Conservation (phyloP, 1,284 basidiomycete genomes). For the Mycena citricolor region DNA sequence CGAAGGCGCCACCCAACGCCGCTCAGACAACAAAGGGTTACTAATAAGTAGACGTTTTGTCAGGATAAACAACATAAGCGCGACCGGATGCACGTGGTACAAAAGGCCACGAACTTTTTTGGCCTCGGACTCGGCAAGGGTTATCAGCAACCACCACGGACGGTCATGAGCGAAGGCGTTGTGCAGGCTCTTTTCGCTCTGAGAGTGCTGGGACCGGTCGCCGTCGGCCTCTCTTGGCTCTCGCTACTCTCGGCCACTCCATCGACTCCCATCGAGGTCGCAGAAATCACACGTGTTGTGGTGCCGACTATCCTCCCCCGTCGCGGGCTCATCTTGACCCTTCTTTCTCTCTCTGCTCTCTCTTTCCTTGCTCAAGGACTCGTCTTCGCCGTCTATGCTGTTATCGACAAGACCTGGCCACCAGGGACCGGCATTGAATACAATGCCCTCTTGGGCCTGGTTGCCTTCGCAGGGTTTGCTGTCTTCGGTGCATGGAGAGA, state of each 20-base stretch:
- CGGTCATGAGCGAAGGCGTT: constrained; percentile 3
- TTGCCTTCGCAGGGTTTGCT: constrained; percentile 67
- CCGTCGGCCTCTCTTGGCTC: constrained; percentile 59
- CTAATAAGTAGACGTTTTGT: too few relatives aligned
- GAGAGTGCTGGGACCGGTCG: constrained; percentile 61
- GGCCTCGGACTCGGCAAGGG: too few relatives aligned
- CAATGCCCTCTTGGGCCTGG: constrained; percentile 63
- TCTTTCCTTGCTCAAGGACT: constrained; percentile 85
- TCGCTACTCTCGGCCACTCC: constrained; percentile 56
- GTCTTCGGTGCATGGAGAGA: constrained; percentile 77
- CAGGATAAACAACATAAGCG: too few relatives aligned
- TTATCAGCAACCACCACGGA: constrained; percentile 10
- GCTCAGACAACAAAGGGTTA: too few relatives aligned
- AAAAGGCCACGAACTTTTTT: too few relatives aligned
- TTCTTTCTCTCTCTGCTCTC: constrained; percentile 73
- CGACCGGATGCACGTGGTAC: too few relatives aligned
- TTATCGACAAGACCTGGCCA: constrained; percentile 66
- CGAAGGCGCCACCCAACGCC: too few relatives aligned
- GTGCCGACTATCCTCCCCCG: constrained; percentile 70
- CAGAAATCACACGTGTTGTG: constrained; percentile 74
- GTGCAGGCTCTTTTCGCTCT: constrained; percentile 49
- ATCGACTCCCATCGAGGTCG: constrained; percentile 42
- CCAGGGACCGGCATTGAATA: constrained; percentile 65
- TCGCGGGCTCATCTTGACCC: constrained; percentile 64
- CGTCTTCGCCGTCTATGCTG: constrained; percentile 61